phyloP scores from a whole-genome alignment of 345 rosid genomes.

The Corchorus olitorius region DNA sequence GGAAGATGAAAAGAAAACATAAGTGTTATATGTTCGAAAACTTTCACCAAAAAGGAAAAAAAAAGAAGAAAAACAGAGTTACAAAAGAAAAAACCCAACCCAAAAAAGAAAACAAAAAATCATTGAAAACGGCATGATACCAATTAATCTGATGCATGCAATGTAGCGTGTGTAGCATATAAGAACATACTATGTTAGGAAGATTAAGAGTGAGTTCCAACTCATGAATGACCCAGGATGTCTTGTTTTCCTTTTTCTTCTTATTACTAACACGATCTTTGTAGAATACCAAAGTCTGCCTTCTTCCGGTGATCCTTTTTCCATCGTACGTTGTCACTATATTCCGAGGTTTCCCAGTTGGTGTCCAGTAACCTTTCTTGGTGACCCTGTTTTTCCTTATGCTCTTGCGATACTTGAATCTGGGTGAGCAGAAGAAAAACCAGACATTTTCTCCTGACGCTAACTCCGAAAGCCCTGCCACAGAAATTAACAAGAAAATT shows the following conservation, averaged over 20 bases:
- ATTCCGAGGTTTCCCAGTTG: background rate
- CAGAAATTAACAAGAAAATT: background rate
- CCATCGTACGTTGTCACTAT: background rate
- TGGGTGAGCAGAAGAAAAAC: constrained; percentile 20
- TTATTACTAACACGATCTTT: constrained; percentile 9
- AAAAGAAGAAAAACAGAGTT: no score
- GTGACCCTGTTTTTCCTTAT: constrained; percentile 2
- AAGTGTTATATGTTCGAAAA: background rate
- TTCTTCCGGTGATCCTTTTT: constrained; percentile 28
- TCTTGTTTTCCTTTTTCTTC: constrained; percentile 4
- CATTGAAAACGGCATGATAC: no score
- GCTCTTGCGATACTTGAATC: constrained; percentile 10
- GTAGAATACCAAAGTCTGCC: constrained; percentile 42
- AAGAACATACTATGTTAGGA: constrained; percentile 22
- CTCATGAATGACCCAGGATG: constrained; percentile 42
- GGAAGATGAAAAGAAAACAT: background rate
- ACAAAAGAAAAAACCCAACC: no score
- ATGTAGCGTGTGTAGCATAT: background rate
- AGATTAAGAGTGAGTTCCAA: constrained; percentile 6
- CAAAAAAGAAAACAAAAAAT: no score
- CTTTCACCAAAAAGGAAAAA: no score
- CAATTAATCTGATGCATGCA: background rate
- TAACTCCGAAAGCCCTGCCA: background rate
- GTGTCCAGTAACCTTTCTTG: constrained; percentile 16
- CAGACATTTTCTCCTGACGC: background rate